Evolutionary conservation across 768 basidiomycete genomes (phyloP), one percentile per base, ranked within the genome.

Genomic region (Calocybe gangraenosa): DNA sequence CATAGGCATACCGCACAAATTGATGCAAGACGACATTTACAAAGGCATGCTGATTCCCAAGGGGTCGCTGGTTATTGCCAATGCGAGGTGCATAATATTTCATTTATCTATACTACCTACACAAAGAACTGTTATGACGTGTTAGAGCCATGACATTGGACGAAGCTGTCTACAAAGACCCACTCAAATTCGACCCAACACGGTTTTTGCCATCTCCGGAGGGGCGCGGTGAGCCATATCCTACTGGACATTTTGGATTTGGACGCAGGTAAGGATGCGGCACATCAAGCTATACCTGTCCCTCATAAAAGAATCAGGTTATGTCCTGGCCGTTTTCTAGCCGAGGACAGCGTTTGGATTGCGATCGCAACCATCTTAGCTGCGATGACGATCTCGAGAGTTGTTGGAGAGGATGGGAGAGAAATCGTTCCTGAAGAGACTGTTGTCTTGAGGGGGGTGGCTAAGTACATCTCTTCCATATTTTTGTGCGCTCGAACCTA

Each of bases 321-420:
- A 6, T 42, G 41, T 34, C 31, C 32, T 13, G 41, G 41, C 6
- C 50, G 59, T 23, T 42, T 68, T 34, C 53, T 76, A 31, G 74
- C 70, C 1, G 69, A 73, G 23, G 58, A 64, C 3, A 69, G 66
- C n/a, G n/a, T 70, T 18, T 64, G 62, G 54, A 47, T 54, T 25
- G 49, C 37, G 15, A 44, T 54, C 3, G 49, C 49, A 2, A 30
- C 37, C 1, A 46, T 46, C 2, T 32, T 53, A 7, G 19, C 48
- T 13, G 33, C 43, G 5, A 20, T 50, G 28, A n/a, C n/a, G n/a
- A n/a, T n/a, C n/a, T n/a, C n/a, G n/a, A n/a, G n/a, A n/a, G n/a
- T n/a, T n/a, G n/a, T n/a, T n/a, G n/a, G n/a, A n/a, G n/a, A n/a
- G n/a, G n/a, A n/a, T n/a, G n/a, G n/a, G n/a, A n/a, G n/a, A 20